Evolutionary conservation across 2,329 filamentous ascomycete species (phyloP).

Genomic region (Pestalotiopsis sp.): DNA sequence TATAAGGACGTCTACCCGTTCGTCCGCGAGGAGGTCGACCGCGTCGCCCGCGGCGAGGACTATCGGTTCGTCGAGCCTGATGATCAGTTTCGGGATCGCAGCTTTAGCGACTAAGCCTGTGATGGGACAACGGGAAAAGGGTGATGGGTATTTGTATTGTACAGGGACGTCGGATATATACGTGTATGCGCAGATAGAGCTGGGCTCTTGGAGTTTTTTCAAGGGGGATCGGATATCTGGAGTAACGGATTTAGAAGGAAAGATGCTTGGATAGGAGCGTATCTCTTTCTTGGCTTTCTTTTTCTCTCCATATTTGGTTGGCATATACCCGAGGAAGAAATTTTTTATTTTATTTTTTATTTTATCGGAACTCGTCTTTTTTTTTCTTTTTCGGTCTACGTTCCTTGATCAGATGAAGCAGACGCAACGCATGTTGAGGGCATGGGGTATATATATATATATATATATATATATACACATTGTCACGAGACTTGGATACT

Average conservation of each 20-base stretch:
- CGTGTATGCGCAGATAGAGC: not conserved
- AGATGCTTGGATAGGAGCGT: not conserved
- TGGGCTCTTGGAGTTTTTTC: no score
- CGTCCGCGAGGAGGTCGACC: constrained; percentile 54
- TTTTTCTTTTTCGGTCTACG: not conserved
- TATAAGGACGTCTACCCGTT: constrained; percentile 61
- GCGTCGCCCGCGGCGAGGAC: constrained; percentile 43
- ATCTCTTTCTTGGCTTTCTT: not conserved
- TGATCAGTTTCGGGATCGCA: constrained; percentile 37
- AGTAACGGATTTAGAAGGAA: not conserved
- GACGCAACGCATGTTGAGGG: no score
- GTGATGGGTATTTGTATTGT: not conserved
- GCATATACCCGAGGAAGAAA: not conserved
- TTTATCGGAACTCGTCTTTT: not conserved
- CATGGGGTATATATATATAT: no score
- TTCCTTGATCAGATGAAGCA: not conserved
- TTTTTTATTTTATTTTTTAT: no score
- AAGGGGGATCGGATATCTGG: not conserved
- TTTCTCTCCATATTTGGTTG: not conserved
- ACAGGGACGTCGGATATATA: not conserved
- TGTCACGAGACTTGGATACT: no score
- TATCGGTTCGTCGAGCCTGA: constrained; percentile 45
- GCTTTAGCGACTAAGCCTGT: not conserved
- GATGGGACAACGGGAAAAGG: not conserved
- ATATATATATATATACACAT: no score